A percentile compares a stretch with the other conserved stretches of the same genome.
These are phyloP conservation scores for Cyberlindnera misumaiensis DNA, from an alignment of 805 yeast genomes.

Conservation along the genomic window DNA sequence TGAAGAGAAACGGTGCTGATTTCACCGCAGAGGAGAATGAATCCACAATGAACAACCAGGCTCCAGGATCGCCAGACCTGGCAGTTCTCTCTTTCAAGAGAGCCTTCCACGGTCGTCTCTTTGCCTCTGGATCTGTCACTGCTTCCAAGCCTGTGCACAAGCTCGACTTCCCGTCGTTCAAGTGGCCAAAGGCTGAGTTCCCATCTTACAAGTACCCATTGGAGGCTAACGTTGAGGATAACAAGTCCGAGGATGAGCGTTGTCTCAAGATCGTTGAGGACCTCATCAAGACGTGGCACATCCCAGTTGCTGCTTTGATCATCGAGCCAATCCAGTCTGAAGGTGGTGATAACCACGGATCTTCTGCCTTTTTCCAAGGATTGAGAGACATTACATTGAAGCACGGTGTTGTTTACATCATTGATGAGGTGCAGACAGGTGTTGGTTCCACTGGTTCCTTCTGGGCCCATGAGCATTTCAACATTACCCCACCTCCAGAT, in stretches of 20 bases:
- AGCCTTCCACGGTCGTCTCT: slow-evolving; percentile 93
- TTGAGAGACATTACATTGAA: slow-evolving; percentile 68
- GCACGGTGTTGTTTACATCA: slow-evolving; percentile 63
- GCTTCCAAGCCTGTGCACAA: slow-evolving; percentile 95
- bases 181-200: slow-evolving; percentile 96
- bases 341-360: slow-evolving; percentile 89
- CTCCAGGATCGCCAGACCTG: slow-evolving; percentile 86
- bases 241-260: slow-evolving; percentile 72
- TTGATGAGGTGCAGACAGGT: slow-evolving; percentile 89
- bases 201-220: slow-evolving; percentile 84
- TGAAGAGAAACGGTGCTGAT: slow-evolving; percentile 55
- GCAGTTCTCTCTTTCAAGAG: slow-evolving; percentile 81
- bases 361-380: slow-evolving; percentile 73
- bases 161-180: slow-evolving; percentile 84
- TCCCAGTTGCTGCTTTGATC: slow-evolving; percentile 82
- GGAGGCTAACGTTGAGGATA: slow-evolving; percentile 54
- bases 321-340: slow-evolving; percentile 90
- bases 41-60: slow-evolving; percentile 70
- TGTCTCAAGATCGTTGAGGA: slow-evolving; percentile 74
- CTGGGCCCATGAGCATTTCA: slow-evolving; percentile 88
- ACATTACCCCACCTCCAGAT: slow-evolving; percentile 70
- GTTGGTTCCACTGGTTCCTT: slow-evolving; percentile 80
- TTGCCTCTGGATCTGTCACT: slow-evolving; percentile 87
- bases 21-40: slow-evolving; percentile 64
- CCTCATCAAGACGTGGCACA: slow-evolving; percentile 56